Evolutionary conservation across 2,329 filamentous ascomycete genomes (phyloP).

Genomic region (Calonectria honghensis): DNA sequence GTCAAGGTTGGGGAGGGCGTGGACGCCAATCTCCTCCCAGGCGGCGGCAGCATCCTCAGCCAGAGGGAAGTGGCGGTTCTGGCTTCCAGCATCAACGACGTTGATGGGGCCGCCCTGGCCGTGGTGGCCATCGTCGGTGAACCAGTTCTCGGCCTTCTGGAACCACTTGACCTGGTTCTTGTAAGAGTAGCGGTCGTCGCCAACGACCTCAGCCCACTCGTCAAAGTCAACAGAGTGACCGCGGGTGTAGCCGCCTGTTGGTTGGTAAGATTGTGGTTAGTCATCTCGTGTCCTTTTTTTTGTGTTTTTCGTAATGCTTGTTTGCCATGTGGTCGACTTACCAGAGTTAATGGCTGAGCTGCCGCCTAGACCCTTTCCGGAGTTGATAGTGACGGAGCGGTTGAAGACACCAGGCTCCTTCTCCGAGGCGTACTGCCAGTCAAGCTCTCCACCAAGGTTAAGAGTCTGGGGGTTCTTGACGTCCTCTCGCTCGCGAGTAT

Average conservation of each 20-base stretch:
- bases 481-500: constrained; percentile 48
- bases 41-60: constrained; percentile 58
- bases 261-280: not conserved
- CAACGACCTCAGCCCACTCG: constrained; percentile 60
- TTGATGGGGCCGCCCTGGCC: constrained; percentile 62
- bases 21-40: constrained; percentile 64
- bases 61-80: constrained; percentile 62
- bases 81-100: constrained; percentile 55
- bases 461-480: constrained; percentile 47
- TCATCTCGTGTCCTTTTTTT: not conserved
- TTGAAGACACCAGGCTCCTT: constrained; percentile 54
- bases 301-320: not conserved
- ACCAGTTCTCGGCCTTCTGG: constrained; percentile 61
- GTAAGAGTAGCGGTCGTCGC: constrained; percentile 67
- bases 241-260: constrained; percentile 63
- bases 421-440: constrained; percentile 60
- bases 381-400: constrained; percentile 53
- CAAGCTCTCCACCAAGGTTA: constrained; percentile 57
- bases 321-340: constrained; percentile 3
- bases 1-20: constrained; percentile 51
- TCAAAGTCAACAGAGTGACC: constrained; percentile 67
- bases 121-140: constrained; percentile 59
- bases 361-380: constrained; percentile 61
- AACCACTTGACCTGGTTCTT: constrained; percentile 68
- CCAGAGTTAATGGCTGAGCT: constrained; percentile 39